Conservation (phyloP, 2,329 filamentous ascomycete species). For the Penicillium sp. region DNA sequence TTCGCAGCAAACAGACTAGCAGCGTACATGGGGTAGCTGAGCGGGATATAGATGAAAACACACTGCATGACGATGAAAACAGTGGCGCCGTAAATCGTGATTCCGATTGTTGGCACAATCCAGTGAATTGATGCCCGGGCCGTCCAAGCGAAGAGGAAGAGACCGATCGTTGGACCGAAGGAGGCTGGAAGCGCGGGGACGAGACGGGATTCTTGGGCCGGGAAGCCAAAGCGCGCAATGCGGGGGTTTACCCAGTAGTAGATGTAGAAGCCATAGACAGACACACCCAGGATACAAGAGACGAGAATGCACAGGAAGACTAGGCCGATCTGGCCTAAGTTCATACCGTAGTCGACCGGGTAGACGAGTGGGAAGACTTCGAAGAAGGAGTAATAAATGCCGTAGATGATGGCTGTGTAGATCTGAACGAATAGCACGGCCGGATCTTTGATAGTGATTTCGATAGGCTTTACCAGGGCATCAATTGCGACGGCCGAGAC, state of each 20-base stretch:
- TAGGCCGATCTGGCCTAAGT: constrained; percentile 61
- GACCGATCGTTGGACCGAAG: constrained; percentile 60
- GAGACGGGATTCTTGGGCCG: constrained; percentile 59
- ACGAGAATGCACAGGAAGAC: constrained; percentile 66
- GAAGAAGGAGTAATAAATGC: constrained; percentile 61
- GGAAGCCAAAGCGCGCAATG: constrained; percentile 55
- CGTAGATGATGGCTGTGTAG: constrained; percentile 65
- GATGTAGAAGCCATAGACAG: constrained; percentile 57
- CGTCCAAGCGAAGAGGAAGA: constrained; percentile 57
- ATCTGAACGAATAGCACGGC: constrained; percentile 66
- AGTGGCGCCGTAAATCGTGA: constrained; percentile 43
- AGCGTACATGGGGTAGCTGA: constrained; percentile 39
- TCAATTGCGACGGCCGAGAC: constrained; percentile 22
- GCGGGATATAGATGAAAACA: constrained; percentile 45
- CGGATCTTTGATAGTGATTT: constrained; percentile 67
- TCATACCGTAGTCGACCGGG: constrained; percentile 63
- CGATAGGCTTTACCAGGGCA: constrained; percentile 51
- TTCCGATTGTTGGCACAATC: constrained; percentile 45
- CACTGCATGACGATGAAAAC: constrained; percentile 49
- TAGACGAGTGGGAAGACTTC: constrained; percentile 70
- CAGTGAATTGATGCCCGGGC: constrained; percentile 37
- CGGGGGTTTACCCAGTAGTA: constrained; percentile 58
- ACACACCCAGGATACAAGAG: constrained; percentile 59
- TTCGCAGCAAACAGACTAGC: constrained; percentile 44
- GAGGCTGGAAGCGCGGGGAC: constrained; percentile 58